A percentile compares a stretch with the other conserved stretches of the same genome.
phyloP scores from a whole-genome alignment of 2,329 filamentous ascomycete species.

The Penicillium sp. region DNA sequence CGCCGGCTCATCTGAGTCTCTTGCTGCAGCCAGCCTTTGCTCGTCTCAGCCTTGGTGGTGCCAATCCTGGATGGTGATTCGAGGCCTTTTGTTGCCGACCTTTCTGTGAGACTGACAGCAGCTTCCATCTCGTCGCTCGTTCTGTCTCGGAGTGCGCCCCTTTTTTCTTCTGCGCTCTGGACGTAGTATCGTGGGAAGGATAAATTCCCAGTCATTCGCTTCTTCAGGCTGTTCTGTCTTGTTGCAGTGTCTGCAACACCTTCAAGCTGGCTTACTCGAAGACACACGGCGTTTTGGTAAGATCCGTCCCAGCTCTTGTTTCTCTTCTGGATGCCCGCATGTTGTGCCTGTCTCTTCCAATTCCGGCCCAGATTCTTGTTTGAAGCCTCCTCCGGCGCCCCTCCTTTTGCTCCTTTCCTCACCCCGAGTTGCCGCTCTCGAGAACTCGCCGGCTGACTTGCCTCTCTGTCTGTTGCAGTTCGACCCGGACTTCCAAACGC shows the following conservation, averaged over 20 bases:
- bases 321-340: conserved; percentile 28
- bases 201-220: conserved; percentile 50
- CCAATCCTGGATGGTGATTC: conserved; percentile 36
- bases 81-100: conserved; percentile 30
- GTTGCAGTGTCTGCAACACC: conserved; percentile 47
- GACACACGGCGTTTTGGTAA: conserved; percentile 46
- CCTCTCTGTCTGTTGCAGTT: conserved; percentile 27
- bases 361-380: conserved; percentile 17
- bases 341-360: conserved; percentile 16
- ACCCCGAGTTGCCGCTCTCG: conserved; percentile 5
- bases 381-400: conserved; percentile 14
- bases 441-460: conserved; percentile 13
- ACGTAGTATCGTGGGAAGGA: conserved; percentile 40
- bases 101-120: conserved; percentile 33
- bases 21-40: conserved; percentile 33
- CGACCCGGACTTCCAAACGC: conserved; percentile 47
- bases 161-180: conserved; percentile 27
- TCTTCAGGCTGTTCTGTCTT: conserved; percentile 39
- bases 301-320: conserved; percentile 22
- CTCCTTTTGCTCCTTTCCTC: conserved; percentile 2
- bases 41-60: conserved; percentile 28
- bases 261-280: conserved; percentile 52
- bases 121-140: conserved; percentile 43
- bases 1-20: conserved; percentile 22
- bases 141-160: conserved; percentile 43